Conservation (phyloP, 371 early-diverging fungal genomes). For the Apophysomyces sp. region DNA sequence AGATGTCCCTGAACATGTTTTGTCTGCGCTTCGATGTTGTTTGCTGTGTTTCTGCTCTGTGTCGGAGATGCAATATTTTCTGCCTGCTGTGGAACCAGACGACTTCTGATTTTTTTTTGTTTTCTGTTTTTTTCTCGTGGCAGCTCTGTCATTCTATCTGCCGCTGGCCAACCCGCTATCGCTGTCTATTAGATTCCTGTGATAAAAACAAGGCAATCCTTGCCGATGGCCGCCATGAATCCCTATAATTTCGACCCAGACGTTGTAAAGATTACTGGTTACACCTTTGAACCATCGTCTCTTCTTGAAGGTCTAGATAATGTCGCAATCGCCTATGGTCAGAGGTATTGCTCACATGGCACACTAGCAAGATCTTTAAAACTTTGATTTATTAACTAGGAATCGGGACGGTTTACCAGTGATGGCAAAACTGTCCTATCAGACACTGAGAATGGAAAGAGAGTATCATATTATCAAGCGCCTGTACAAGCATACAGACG, state of each 20-base stretch:
- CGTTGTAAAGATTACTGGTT: conserved; percentile 26
- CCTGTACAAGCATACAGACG: conserved; percentile 29
- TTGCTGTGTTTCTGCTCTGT: neutral
- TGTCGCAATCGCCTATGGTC: conserved; percentile 36
- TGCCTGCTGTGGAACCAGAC: neutral
- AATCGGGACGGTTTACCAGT: conserved; percentile 38
- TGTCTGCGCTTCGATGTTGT: neutral
- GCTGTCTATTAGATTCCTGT: neutral
- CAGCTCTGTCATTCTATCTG: neutral
- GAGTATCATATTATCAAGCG: conserved; percentile 48
- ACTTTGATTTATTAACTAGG: conserved; percentile 5
- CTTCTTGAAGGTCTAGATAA: conserved; percentile 34
- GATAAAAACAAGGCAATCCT: neutral
- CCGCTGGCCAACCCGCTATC: neutral
- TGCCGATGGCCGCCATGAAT: conserved; percentile 11
- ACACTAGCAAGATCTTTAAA: neutral
- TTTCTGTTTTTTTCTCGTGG: conserved; percentile 1
- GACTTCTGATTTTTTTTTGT: neutral
- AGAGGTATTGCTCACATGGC: conserved; percentile 23
- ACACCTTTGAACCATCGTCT: conserved; percentile 27
- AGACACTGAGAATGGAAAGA: conserved; percentile 42
- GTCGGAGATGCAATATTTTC: conserved; percentile 3
- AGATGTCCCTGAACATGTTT: neutral
- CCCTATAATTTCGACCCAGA: conserved; percentile 21
- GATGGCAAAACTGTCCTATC: conserved; percentile 46